Base-by-base conservation (phyloP, 345 rosid genomes). In the Durio zibethinus region DNA sequence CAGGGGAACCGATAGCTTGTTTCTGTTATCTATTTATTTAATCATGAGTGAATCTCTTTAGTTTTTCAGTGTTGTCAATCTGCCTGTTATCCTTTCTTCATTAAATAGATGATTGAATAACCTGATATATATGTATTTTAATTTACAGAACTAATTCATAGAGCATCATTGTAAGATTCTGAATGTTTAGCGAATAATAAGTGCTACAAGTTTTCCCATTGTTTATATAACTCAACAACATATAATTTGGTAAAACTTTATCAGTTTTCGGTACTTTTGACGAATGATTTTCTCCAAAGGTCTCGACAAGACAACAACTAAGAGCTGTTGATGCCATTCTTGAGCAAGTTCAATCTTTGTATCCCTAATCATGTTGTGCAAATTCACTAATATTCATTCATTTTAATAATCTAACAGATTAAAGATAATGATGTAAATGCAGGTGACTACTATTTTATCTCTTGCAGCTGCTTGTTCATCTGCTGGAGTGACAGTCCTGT, bases 401-500 rank as follows among this genome's bases (percentile, higher is more conserved):
- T 63, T 66, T 72, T 27, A 74, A 62, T 16, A 62, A 31, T 31
- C 67, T 4, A 61, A 61, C 65, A 0, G 15, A 7, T 2, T 20
- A 0, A 53, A 7, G 0, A 53, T n/a, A 21, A 23, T 23, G 33
- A 43, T 67, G 33, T 40, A 42, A 73, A 50, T 80, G 87, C 84
- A 91, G 98, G 98, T 94, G 72, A 94, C 95, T 2, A 89, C 97
- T 27, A 85, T 88, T 74, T 80, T 93, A 78, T 90, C 98, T 42
- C 98, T 93, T 78, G 98, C 95, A 53, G 97, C 93, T 76, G 93
- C 98, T 23, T 88, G 95, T 78, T 89, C 98, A 53, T 94, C 98
- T 43, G 98, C 98, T 1, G 98, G 98, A 18, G 92, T 94, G 60
- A 74, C 83, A 2, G 93, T 93, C 74, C 85, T 94, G 38, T 94